A percentile compares a stretch with the other conserved stretches of the same genome.
Evolutionary conservation across 2,329 filamentous ascomycete genomes (phyloP).

Genomic region (Pseudocercospora eumusae): DNA sequence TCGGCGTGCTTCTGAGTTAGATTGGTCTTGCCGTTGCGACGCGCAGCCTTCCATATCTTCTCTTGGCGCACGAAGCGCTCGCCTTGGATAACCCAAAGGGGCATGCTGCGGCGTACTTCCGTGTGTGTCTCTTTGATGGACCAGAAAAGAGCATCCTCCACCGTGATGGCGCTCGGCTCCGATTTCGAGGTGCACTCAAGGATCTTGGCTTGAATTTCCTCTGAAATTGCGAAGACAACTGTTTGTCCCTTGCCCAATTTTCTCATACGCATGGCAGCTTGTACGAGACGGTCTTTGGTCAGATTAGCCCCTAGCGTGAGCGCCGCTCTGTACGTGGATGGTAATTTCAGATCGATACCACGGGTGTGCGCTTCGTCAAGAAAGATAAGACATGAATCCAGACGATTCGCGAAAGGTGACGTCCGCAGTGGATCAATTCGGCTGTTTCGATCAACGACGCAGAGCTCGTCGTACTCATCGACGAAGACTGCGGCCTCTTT

Average conservation of each 20-base stretch:
- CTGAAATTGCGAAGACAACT: conserved; percentile 60
- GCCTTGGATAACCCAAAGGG: conserved; percentile 64
- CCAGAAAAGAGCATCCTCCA: conserved; percentile 62
- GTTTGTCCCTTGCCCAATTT: conserved; percentile 67
- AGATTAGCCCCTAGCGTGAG: conserved; percentile 66
- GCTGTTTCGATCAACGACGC: conserved; percentile 54
- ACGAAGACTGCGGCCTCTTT: conserved; percentile 60
- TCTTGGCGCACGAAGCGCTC: conserved; percentile 45
- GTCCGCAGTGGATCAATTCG: conserved; percentile 53
- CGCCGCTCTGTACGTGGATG: conserved; percentile 59
- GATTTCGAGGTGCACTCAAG: conserved; percentile 20
- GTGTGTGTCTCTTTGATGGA: conserved; percentile 58
- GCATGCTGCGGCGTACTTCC: conserved; percentile 53
- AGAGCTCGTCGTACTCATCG: conserved; percentile 56
- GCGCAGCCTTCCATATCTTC: conserved; percentile 39
- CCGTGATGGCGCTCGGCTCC: conserved; percentile 23
- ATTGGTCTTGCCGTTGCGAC: conserved; percentile 11
- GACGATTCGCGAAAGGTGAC: conserved; percentile 59
- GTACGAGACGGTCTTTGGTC: conserved; percentile 68
- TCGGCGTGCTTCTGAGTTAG: conserved; percentile 39
- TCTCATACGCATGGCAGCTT: conserved; percentile 72
- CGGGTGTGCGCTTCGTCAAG: conserved; percentile 71
- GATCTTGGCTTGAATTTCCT: conserved; percentile 62
- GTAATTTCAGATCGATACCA: conserved; percentile 67
- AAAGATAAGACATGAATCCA: conserved; percentile 64